Conservation (phyloP, 192 early-diverging fungal genomes). For the Phycomyces blakesleeanus region DNA sequence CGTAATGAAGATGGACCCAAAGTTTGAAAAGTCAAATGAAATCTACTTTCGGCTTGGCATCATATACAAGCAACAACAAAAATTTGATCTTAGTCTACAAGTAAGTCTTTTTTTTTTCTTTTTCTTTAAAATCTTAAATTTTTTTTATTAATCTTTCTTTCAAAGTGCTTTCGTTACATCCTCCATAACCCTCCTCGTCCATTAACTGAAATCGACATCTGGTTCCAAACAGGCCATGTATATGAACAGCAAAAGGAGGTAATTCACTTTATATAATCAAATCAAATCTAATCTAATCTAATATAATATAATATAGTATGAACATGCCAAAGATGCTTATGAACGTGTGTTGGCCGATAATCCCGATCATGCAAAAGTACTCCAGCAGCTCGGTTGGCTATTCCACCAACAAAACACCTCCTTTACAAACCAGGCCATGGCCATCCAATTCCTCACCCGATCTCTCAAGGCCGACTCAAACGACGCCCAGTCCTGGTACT, state of each 20-base stretch:
- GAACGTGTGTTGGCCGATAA: conserved; percentile 86
- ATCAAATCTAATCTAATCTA: no score
- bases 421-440: conserved; percentile 81
- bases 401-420: conserved; percentile 83
- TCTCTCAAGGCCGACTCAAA: conserved; percentile 81
- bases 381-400: conserved; percentile 95
- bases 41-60: conserved; percentile 97
- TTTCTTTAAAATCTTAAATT: no score
- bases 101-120: conserved; percentile 44
- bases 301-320: conserved; percentile 45
- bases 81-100: conserved; percentile 67
- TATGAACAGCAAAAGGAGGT: conserved; percentile 93
- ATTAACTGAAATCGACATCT: conserved; percentile 89
- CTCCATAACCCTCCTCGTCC: conserved; percentile 82
- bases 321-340: conserved; percentile 81
- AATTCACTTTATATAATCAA: no score
- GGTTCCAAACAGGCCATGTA: conserved; percentile 97
- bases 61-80: conserved; percentile 92
- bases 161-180: conserved; percentile 88
- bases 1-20: conserved; percentile 94
- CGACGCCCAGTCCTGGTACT: conserved; percentile 93
- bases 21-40: conserved; percentile 96
- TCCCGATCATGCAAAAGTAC: conserved; percentile 90
- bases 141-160: background rate
- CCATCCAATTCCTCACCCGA: conserved; percentile 78